Evolutionary conservation across 2,329 filamentous ascomycete genomes (phyloP).

Genomic region (Penicillium sp.): DNA sequence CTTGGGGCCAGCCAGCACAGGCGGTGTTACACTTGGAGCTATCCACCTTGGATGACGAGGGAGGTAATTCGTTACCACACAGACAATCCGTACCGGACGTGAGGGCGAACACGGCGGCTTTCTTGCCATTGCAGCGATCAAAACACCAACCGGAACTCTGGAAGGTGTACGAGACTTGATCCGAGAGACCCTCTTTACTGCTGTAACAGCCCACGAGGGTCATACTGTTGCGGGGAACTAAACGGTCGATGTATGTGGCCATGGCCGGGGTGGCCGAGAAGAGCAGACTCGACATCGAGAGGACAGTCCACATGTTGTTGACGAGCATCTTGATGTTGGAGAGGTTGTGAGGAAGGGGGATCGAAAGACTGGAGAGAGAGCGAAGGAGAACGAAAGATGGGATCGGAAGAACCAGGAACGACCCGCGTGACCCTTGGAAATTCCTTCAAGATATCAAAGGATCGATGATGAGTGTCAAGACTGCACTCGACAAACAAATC

Average conservation of each 20-base stretch:
- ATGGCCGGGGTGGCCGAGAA: slow-evolving; percentile 18
- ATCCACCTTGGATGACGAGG: slow-evolving; percentile 48
- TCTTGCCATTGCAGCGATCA: slow-evolving; percentile 42
- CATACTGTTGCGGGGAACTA: slow-evolving; percentile 11
- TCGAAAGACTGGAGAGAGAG: background rate
- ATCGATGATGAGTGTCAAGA: slow-evolving; percentile 3
- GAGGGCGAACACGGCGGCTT: slow-evolving; percentile 57
- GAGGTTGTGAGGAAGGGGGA: background rate
- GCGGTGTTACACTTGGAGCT: slow-evolving; percentile 57
- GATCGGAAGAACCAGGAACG: slow-evolving; percentile 29
- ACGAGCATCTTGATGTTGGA: slow-evolving; percentile 23
- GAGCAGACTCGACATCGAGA: slow-evolving; percentile 23
- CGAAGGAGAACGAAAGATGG: slow-evolving; percentile 4
- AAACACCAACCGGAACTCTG: slow-evolving; percentile 54
- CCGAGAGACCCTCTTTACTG: slow-evolving; percentile 41
- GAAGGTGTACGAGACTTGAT: slow-evolving; percentile 46
- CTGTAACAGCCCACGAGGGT: slow-evolving; percentile 48
- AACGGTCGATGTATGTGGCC: slow-evolving; percentile 15
- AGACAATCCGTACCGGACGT: slow-evolving; percentile 60
- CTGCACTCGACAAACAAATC: background rate
- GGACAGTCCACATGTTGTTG: slow-evolving; percentile 19
- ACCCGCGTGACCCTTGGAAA: slow-evolving; percentile 34
- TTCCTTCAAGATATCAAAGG: slow-evolving; percentile 10
- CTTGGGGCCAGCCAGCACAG: slow-evolving; percentile 58
- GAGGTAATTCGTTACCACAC: slow-evolving; percentile 66